Evolutionary conservation across 148 eudicot species (phyloP).

Genomic region (Salicornia ramosissima): DNA sequence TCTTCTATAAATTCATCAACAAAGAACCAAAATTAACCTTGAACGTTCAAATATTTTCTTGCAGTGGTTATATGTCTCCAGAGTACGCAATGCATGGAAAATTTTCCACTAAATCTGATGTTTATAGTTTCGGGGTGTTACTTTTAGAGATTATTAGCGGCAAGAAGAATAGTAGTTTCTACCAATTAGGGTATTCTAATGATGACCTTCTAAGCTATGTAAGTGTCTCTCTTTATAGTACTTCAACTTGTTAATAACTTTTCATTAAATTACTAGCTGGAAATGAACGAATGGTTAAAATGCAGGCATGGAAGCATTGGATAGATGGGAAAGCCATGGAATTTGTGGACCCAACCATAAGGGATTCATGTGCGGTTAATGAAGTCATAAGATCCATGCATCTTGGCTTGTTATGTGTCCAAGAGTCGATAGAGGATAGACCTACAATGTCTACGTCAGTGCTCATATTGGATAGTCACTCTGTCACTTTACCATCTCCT

Average conservation of each 20-base stretch:
- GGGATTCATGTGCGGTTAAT: conserved; percentile 13
- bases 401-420: conserved; percentile 30
- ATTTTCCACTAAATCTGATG: conserved; percentile 29
- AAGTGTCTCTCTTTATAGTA: background rate
- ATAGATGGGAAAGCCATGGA: conserved; percentile 21
- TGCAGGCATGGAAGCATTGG: conserved; percentile 29
- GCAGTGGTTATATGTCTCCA: too few relatives aligned
- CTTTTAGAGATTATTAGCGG: conserved; percentile 31
- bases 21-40: background rate
- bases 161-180: conserved; percentile 19
- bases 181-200: background rate
- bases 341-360: conserved; percentile 28
- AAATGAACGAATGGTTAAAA: background rate
- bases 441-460: conserved; percentile 29
- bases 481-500: conserved; percentile 14
- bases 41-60: conserved; percentile 27
- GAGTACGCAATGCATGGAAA: conserved; percentile 26
- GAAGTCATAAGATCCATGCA: conserved; percentile 31
- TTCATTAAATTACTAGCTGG: background rate
- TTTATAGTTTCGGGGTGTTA: conserved; percentile 31
- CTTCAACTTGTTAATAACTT: background rate
- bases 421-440: conserved; percentile 22
- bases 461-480: conserved; percentile 19
- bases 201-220: conserved; percentile 17
- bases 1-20: background rate